Percentiles rank a stretch among this genome's conserved stretches.
These are phyloP conservation scores for Claviceps digitariae DNA, from an alignment of 2,329 filamentous ascomycete genomes.

Conservation along the genomic window DNA sequence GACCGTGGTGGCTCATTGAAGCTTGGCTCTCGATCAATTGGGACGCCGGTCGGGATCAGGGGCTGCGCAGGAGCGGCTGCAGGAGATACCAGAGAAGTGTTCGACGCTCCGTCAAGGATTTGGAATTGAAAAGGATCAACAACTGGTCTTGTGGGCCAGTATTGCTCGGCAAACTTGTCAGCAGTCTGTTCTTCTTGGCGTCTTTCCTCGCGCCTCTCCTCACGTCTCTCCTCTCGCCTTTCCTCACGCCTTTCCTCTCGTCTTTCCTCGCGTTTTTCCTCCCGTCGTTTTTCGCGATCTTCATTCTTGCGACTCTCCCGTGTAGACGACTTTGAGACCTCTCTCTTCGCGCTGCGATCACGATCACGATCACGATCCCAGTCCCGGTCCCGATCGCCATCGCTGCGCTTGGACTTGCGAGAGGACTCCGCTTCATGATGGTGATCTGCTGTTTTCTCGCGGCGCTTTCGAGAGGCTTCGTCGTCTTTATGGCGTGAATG, in stretches of 20 bases:
- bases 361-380: slow-evolving; percentile 13
- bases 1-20: slow-evolving; percentile 25
- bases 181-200: slow-evolving; percentile 14
- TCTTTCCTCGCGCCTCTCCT: slow-evolving; percentile 9
- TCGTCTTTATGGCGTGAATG: slow-evolving; percentile 21
- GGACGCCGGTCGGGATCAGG: slow-evolving; percentile 36
- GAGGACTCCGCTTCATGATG: slow-evolving; percentile 12
- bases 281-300: slow-evolving; percentile 15
- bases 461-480: slow-evolving; percentile 15
- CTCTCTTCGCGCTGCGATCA: slow-evolving; percentile 16
- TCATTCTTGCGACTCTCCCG: slow-evolving; percentile 13
- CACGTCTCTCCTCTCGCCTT: slow-evolving; percentile 5
- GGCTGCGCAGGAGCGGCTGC: slow-evolving; percentile 18
- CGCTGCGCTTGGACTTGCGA: slow-evolving; percentile 11
- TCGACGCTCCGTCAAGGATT: slow-evolving; percentile 33
- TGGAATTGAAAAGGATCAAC: slow-evolving; percentile 48
- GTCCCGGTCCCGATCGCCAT: slow-evolving; percentile 14
- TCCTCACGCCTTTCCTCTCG: slow-evolving; percentile 9
- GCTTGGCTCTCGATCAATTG: slow-evolving; percentile 39
- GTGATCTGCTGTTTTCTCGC: slow-evolving; percentile 14
- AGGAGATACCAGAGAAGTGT: neutral
- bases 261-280: slow-evolving; percentile 9
- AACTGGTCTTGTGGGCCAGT: slow-evolving; percentile 1
- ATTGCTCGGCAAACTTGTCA: slow-evolving; percentile 8
- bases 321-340: slow-evolving; percentile 12